These are phyloP conservation scores for Theobroma grandiflorum DNA, from an alignment of 441 rosid genomes.

Conservation along the genomic window DNA sequence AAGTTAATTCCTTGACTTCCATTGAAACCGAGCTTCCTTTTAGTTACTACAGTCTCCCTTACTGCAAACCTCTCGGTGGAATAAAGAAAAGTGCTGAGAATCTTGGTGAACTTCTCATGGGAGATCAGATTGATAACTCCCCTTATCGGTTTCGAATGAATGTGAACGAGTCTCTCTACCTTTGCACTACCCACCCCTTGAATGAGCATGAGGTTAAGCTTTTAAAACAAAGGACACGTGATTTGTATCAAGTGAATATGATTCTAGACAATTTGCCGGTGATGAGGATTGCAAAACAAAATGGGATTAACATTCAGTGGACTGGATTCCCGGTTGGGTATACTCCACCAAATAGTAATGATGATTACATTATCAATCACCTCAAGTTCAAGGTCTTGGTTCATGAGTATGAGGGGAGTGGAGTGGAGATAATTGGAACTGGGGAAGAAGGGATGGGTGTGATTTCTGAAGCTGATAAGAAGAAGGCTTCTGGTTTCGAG, in stretches of 20 bases:
- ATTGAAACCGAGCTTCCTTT: conserved; percentile 95
- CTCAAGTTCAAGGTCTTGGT: conserved; percentile 89
- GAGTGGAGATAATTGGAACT: conserved; percentile 87
- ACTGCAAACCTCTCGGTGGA: conserved; percentile 70
- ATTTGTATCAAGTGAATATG: conserved; percentile 92
- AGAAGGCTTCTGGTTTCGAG: conserved; percentile 78
- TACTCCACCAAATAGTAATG: conserved; percentile 71
- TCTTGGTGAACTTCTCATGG: conserved; percentile 98
- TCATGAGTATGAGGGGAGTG: conserved; percentile 87
- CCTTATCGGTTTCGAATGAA: conserved; percentile 86
- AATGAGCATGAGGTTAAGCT: conserved; percentile 87
- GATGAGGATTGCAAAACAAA: conserved; percentile 75
- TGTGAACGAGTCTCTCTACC: conserved; percentile 75
- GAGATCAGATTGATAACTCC: conserved; percentile 94
- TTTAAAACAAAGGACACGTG: conserved; percentile 86
- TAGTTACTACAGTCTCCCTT: conserved; percentile 86
- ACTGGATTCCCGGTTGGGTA: conserved; percentile 96
- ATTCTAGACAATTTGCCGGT: conserved; percentile 94
- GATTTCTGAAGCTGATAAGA: conserved; percentile 80
- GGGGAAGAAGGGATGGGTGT: conserved; percentile 96
- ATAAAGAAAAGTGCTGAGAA: conserved; percentile 91
- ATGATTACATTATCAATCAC: conserved; percentile 90
- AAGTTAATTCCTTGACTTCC: conserved; percentile 94
- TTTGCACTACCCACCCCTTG: conserved; percentile 66
- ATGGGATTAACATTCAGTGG: conserved; percentile 85